Evolutionary conservation across 2,329 filamentous ascomycete genomes (phyloP).

Genomic region (Gremmenia infestans): DNA sequence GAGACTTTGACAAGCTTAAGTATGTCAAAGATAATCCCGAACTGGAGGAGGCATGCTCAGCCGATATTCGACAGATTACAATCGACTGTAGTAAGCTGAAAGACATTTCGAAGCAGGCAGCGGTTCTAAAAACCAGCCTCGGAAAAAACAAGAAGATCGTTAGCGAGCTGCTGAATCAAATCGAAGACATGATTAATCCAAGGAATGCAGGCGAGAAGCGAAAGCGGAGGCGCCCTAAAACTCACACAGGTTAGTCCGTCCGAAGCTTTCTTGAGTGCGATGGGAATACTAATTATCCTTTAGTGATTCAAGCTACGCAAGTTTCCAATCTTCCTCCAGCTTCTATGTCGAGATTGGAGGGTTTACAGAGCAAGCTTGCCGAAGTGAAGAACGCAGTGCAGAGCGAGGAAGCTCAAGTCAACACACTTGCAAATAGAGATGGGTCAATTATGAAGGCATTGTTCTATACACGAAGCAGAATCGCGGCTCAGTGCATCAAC

Average conservation of each 20-base stretch:
- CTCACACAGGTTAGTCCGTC: background rate
- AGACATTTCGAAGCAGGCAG: background rate
- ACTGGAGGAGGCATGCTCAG: background rate
- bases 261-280: background rate
- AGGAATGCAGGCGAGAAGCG: background rate
- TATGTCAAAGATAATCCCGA: conserved; percentile 23
- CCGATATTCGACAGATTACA: background rate
- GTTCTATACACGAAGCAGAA: background rate
- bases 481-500: background rate
- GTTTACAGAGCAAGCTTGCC: background rate
- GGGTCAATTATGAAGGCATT: background rate
- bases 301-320: background rate
- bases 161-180: background rate
- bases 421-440: background rate
- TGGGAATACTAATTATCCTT: background rate
- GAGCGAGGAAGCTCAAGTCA: background rate
- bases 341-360: too few relatives aligned
- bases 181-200: background rate
- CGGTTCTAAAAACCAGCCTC: background rate
- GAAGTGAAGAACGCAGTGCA: background rate
- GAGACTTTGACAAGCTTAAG: conserved; percentile 12
- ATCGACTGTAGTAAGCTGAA: background rate
- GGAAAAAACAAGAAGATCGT: background rate
- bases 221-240: background rate
- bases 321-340: too few relatives aligned